phyloP scores from a whole-genome alignment of 371 early-diverging fungal species.

The Haplosporangium sp. region DNA sequence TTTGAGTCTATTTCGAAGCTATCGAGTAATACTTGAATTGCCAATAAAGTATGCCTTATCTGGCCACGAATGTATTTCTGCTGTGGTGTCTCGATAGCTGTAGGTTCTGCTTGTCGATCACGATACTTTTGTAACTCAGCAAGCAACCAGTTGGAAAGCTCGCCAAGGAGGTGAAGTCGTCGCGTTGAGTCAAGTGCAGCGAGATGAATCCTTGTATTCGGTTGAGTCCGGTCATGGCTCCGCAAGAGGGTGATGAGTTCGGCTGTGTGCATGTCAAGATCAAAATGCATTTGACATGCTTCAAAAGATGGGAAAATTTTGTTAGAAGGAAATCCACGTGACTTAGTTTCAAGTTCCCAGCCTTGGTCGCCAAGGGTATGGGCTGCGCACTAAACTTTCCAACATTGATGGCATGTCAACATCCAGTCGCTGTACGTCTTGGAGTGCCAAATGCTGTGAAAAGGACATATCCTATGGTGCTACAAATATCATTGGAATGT shows the following conservation, averaged over 20 bases:
- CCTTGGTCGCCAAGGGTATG: too few relatives aligned
- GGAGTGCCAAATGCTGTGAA: too few relatives aligned
- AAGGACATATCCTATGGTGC: too few relatives aligned
- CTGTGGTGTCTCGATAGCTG: constrained; percentile 14
- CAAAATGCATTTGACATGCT: neutral
- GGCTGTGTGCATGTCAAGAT: constrained; percentile 36
- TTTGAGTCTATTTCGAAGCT: neutral
- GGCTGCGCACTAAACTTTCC: too few relatives aligned
- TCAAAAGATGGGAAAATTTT: too few relatives aligned
- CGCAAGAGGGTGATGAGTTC: constrained; percentile 45
- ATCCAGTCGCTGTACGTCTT: too few relatives aligned
- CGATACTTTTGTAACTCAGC: constrained; percentile 38
- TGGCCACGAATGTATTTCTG: constrained; percentile 29
- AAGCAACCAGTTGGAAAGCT: constrained; percentile 43
- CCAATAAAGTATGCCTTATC: constrained; percentile 34
- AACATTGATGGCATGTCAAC: too few relatives aligned
- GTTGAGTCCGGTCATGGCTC: constrained; percentile 23
- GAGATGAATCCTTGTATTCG: constrained; percentile 12
- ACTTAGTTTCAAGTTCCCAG: too few relatives aligned
- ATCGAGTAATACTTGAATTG: constrained; percentile 29
- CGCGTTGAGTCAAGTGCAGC: constrained; percentile 16
- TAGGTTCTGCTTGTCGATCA: constrained; percentile 8
- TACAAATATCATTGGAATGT: too few relatives aligned
- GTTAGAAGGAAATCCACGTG: too few relatives aligned
- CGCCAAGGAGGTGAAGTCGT: constrained; percentile 43